Conservation (phyloP, 139 green algal species). For the Gonium pectorale region DNA sequence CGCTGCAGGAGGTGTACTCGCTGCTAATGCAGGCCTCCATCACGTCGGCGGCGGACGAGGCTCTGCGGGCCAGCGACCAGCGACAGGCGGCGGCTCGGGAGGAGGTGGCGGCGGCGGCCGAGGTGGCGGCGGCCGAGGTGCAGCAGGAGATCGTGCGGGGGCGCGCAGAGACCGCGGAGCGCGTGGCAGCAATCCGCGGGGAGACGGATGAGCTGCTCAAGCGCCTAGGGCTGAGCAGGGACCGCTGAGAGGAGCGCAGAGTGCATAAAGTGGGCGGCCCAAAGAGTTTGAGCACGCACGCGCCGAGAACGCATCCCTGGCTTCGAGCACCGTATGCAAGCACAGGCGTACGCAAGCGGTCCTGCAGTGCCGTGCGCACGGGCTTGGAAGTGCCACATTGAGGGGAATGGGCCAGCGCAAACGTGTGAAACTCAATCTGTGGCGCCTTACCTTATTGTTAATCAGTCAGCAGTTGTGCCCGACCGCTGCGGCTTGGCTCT, state of each 20-base stretch:
- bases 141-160: background rate
- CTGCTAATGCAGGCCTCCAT: constrained; percentile 39
- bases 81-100: constrained; percentile 15
- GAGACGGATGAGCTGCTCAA: constrained; percentile 42
- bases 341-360: too few relatives aligned
- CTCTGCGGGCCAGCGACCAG: constrained; percentile 12
- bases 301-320: too few relatives aligned
- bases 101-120: constrained; percentile 23
- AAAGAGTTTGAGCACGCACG: too few relatives aligned
- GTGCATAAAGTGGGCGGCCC: too few relatives aligned
- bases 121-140: background rate
- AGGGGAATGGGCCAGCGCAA: too few relatives aligned
- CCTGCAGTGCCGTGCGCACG: too few relatives aligned
- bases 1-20: constrained; percentile 32
- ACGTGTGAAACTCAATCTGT: too few relatives aligned
- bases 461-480: too few relatives aligned
- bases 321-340: too few relatives aligned
- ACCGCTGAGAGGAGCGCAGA: background rate
- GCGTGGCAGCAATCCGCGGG: background rate
- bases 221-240: constrained; percentile 10
- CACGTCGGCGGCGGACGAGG: constrained; percentile 17
- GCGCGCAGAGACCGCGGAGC: background rate
- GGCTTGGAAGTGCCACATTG: too few relatives aligned
- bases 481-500: too few relatives aligned
- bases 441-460: too few relatives aligned